Percentiles rank a stretch among this genome's conserved stretches.
Conservation (phyloP, 1,139 yeast species). For the Citeromyces siamensis region DNA sequence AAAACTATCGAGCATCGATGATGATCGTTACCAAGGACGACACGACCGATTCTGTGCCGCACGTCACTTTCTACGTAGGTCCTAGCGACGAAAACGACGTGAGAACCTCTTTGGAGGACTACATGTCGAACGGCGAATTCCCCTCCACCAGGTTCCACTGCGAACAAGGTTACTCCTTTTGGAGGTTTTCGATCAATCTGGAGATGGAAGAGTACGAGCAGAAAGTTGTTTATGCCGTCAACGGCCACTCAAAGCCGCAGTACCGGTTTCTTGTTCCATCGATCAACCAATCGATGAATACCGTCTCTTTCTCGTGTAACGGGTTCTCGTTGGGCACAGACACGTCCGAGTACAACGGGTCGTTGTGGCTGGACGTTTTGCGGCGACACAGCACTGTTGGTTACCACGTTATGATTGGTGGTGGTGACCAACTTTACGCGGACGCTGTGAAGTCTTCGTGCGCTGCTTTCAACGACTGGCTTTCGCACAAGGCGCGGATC, state of each 20-base stretch:
- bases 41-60: constrained; percentile 21
- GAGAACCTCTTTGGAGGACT: constrained; percentile 6
- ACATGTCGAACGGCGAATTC: constrained; percentile 28
- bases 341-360: constrained; percentile 53
- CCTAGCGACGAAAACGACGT: constrained; percentile 17
- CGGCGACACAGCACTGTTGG: constrained; percentile 46
- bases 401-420: constrained; percentile 93
- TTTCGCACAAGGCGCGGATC: constrained; percentile 31
- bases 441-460: constrained; percentile 65
- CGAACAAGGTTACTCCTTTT: constrained; percentile 43
- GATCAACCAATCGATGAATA: constrained; percentile 53
- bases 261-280: constrained; percentile 50
- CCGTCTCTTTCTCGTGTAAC: constrained; percentile 77
- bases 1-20: constrained; percentile 52
- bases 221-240: constrained; percentile 45
- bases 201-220: constrained; percentile 36
- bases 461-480: constrained; percentile 49
- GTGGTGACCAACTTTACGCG: constrained; percentile 92
- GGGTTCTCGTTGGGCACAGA: constrained; percentile 75
- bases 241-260: constrained; percentile 22
- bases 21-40: constrained; percentile 43
- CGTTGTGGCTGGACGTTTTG: constrained; percentile 80
- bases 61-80: constrained; percentile 27
- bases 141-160: constrained; percentile 28
- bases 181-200: constrained; percentile 48